Evolutionary conservation across 345 rosid genomes (phyloP).

Genomic region (Dimocarpus longan): DNA sequence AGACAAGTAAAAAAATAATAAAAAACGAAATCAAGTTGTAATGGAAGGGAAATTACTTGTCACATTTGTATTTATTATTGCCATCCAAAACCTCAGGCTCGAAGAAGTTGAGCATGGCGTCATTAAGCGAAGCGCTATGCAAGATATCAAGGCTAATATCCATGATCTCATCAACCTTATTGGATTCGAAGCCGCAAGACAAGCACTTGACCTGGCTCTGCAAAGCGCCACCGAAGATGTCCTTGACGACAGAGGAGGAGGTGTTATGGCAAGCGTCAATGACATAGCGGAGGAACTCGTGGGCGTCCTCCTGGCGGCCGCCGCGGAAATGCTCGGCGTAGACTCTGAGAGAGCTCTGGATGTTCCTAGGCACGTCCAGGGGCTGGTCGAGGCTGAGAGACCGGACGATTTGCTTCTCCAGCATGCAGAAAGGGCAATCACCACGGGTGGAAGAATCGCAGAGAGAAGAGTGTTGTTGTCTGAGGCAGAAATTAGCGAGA

Average conservation of each 20-base stretch:
- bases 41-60: slow-evolving; percentile 37
- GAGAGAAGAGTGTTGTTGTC: slow-evolving; percentile 72
- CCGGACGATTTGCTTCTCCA: slow-evolving; percentile 76
- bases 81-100: slow-evolving; percentile 92
- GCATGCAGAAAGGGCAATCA: slow-evolving; percentile 88
- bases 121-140: slow-evolving; percentile 65
- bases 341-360: slow-evolving; percentile 62
- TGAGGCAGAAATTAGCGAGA: slow-evolving; percentile 94
- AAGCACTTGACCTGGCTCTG: slow-evolving; percentile 97
- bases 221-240: slow-evolving; percentile 93
- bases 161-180: slow-evolving; percentile 96
- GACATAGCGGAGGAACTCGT: slow-evolving; percentile 89
- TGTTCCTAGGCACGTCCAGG: slow-evolving; percentile 69
- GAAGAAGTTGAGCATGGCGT: slow-evolving; percentile 88
- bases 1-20: not conserved
- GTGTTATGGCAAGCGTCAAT: slow-evolving; percentile 96
- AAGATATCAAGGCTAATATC: slow-evolving; percentile 90
- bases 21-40: not conserved
- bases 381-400: slow-evolving; percentile 67
- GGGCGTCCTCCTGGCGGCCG: slow-evolving; percentile 97
- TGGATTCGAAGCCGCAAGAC: slow-evolving; percentile 81
- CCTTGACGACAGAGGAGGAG: slow-evolving; percentile 61
- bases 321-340: slow-evolving; percentile 72
- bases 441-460: slow-evolving; percentile 47
- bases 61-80: slow-evolving; percentile 90